Evolutionary conservation across 345 rosid genomes (phyloP).

Genomic region (Gossypium bickii): DNA sequence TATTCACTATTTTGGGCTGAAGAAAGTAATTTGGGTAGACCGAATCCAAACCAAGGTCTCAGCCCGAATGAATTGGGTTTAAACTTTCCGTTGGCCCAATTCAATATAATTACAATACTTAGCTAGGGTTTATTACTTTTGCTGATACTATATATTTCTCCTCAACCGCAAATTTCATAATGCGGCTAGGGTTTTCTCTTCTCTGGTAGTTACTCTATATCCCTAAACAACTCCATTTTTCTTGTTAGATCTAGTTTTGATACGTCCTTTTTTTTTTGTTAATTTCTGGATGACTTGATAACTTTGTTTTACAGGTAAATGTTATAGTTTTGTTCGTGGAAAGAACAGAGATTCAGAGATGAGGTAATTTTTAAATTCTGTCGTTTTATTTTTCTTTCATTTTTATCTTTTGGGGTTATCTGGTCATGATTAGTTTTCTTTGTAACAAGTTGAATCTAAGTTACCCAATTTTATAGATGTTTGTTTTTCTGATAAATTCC

Average conservation of each 20-base stretch:
- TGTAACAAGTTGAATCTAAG: not conserved
- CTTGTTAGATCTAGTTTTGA: not conserved
- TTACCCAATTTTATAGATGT: not conserved
- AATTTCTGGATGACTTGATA: not conserved
- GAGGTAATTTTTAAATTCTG: constrained; percentile 25
- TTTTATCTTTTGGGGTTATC: not conserved
- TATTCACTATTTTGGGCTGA: not conserved
- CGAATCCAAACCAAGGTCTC: not conserved
- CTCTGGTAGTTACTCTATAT: not conserved
- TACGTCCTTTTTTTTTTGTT: not conserved
- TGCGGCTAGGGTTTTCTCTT: constrained; percentile 8
- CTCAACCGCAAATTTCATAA: not conserved
- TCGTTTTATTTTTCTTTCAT: not conserved
- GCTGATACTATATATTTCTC: not conserved
- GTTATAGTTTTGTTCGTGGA: not conserved
- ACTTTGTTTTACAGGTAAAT: constrained; percentile 12
- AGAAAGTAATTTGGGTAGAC: not conserved
- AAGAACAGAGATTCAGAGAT: constrained; percentile 12
- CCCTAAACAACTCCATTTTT: not conserved
- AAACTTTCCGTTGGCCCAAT: not conserved
- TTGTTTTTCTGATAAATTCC: not conserved
- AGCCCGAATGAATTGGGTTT: not conserved
- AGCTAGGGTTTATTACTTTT: not conserved
- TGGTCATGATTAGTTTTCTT: not conserved
- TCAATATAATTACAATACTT: not conserved